phyloP scores from a whole-genome alignment of 805 yeast genomes.

The Monosporozyma unispora region DNA sequence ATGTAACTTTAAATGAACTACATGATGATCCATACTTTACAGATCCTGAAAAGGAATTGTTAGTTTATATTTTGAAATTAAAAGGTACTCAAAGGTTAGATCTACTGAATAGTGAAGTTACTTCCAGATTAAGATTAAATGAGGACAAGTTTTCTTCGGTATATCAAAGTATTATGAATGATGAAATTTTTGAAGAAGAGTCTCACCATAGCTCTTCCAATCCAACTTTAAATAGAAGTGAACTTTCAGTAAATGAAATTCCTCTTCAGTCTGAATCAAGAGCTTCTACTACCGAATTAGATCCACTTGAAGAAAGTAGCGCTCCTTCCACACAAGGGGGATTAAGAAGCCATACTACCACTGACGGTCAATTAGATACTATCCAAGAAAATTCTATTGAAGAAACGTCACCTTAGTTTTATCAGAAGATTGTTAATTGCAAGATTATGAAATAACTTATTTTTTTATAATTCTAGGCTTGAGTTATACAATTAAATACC shows the following conservation, averaged over 20 bases:
- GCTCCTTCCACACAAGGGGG: not conserved
- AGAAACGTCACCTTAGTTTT: not conserved
- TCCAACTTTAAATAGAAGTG: not conserved
- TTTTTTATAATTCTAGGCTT: not conserved
- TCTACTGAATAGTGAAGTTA: conserved; percentile 10
- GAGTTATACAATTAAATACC: not conserved
- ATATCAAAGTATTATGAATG: conserved; percentile 19
- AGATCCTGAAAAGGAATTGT: conserved; percentile 17
- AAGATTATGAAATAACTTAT: not conserved
- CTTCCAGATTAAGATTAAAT: conserved; percentile 18
- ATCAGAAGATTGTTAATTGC: too few species aligned
- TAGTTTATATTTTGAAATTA: conserved; percentile 23
- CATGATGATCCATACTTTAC: conserved; percentile 4
- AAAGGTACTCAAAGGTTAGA: conserved; percentile 21
- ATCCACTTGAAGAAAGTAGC: conserved; percentile 8
- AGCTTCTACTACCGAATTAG: conserved; percentile 1
- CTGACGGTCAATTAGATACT: conserved; percentile 4
- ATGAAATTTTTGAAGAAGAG: conserved; percentile 14
- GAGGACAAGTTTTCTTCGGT: conserved; percentile 20
- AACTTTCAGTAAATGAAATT: not conserved
- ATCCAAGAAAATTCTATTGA: conserved; percentile 9
- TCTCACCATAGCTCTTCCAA: not conserved
- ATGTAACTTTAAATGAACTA: conserved; percentile 19
- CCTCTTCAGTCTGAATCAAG: not conserved
- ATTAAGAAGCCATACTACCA: conserved; percentile 1